Conservation (phyloP, 1,284 basidiomycete species). For the Melampsora medusae region DNA sequence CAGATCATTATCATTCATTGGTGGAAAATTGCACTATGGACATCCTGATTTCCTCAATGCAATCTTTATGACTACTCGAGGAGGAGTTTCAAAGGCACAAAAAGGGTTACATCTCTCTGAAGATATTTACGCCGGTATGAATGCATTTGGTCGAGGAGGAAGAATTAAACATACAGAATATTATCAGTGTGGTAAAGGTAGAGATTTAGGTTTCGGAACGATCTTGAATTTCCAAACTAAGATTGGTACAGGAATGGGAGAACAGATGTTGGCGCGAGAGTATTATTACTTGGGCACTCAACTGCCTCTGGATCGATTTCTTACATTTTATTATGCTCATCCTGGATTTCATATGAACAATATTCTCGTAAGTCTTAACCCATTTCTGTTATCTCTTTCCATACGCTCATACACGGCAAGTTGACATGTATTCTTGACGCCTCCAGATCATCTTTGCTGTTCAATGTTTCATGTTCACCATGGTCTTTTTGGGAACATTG, state of each 20-base stretch:
- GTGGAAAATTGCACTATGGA: conserved; percentile 97
- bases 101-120: conserved; percentile 98
- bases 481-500: conserved; percentile 87
- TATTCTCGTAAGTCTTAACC: conserved; percentile 65
- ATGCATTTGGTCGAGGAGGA: conserved; percentile 91
- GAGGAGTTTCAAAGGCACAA: conserved; percentile 97
- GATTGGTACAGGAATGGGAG: conserved; percentile 99
- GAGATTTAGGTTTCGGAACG: conserved; percentile 97
- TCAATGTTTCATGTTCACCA: conserved; percentile 76
- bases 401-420: not conserved
- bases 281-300: conserved; percentile 99
- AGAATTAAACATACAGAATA: conserved; percentile 99
- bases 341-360: conserved; percentile 99
- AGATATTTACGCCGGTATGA: conserved; percentile 99
- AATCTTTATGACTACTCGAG: conserved; percentile 95
- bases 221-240: conserved; percentile 99
- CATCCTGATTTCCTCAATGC: conserved; percentile 99
- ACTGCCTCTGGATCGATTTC: conserved; percentile 93
- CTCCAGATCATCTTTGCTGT: conserved; percentile 74
- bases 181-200: conserved; percentile 84
- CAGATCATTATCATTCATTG: conserved; percentile 91
- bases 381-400: not conserved
- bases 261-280: conserved; percentile 97
- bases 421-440: not conserved
- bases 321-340: conserved; percentile 99